phyloP scores from a whole-genome alignment of 2,329 filamentous ascomycete species.

The Myriosclerotinia scirpicola region DNA sequence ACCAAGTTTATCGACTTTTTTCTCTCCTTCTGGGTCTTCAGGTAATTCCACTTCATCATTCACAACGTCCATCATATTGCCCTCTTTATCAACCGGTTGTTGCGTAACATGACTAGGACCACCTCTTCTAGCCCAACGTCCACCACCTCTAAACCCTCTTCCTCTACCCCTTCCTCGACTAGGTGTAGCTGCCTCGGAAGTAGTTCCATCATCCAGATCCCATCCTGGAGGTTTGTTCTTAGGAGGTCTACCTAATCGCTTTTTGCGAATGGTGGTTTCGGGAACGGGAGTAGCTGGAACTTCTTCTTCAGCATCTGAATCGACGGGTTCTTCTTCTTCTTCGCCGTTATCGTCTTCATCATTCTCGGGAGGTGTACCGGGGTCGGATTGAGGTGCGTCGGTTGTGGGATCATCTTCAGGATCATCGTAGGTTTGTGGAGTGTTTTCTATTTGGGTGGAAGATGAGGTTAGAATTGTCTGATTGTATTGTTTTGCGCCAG shows the following conservation, averaged over 20 bases:
- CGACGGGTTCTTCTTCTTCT: constrained; percentile 17
- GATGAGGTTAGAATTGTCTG: constrained; percentile 9
- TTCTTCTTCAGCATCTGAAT: constrained; percentile 45
- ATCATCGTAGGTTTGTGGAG: constrained; percentile 47
- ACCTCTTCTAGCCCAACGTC: constrained; percentile 66
- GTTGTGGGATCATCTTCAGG: constrained; percentile 49
- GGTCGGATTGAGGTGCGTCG: constrained; percentile 42
- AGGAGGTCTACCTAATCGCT: constrained; percentile 77
- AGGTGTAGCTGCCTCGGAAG: constrained; percentile 49
- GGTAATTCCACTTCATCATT: constrained; percentile 90
- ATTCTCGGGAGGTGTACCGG: constrained; percentile 34
- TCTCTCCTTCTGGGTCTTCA: constrained; percentile 83
- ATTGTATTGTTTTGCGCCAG: constrained; percentile 28
- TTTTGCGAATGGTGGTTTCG: constrained; percentile 61
- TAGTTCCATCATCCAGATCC: constrained; percentile 55
- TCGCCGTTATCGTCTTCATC: constrained; percentile 47
- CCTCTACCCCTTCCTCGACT: constrained; percentile 60
- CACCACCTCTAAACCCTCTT: constrained; percentile 57
- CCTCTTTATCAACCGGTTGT: constrained; percentile 89
- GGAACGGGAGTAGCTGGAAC: constrained; percentile 39
- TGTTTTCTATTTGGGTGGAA: constrained; percentile 46
- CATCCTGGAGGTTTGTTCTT: constrained; percentile 82
- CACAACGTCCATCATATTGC: constrained; percentile 84
- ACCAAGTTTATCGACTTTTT: constrained; percentile 89
- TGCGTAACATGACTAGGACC: constrained; percentile 75